Percentiles rank a stretch among this genome's conserved stretches.
Evolutionary conservation across 192 early-diverging fungal species (phyloP).

Genomic region (Lunasporangiospora selenospora): DNA sequence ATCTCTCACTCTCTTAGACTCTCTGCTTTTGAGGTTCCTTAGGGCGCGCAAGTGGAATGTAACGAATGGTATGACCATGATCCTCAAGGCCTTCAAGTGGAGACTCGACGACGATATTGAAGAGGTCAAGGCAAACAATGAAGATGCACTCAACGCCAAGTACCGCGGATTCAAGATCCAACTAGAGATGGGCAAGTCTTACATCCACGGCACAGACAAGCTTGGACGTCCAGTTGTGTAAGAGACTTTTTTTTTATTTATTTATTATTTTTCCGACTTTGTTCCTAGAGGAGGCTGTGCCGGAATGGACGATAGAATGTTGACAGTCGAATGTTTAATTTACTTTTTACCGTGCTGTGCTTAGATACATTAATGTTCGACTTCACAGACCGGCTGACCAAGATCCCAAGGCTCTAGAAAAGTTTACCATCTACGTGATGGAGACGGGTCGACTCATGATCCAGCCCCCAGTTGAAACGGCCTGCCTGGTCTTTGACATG

Average conservation of each 20-base stretch:
- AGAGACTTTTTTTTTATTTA: conserved; percentile 14
- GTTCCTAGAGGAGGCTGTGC: background rate
- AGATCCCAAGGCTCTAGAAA: conserved; percentile 67
- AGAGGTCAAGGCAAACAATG: conserved; percentile 48
- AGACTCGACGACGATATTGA: conserved; percentile 66
- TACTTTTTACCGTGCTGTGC: background rate
- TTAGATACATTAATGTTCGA: conserved; percentile 60
- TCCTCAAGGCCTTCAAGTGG: conserved; percentile 78
- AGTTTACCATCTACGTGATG: conserved; percentile 78
- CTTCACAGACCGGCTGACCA: conserved; percentile 64
- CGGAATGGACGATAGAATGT: background rate
- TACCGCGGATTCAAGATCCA: conserved; percentile 40
- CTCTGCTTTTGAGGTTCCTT: conserved; percentile 80
- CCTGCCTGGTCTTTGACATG: conserved; percentile 53
- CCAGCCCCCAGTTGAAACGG: conserved; percentile 69
- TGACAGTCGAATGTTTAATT: background rate
- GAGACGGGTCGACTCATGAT: conserved; percentile 73
- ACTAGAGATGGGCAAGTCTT: conserved; percentile 58
- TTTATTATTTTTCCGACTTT: conserved; percentile 2
- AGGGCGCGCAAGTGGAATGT: conserved; percentile 93
- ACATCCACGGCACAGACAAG: conserved; percentile 58
- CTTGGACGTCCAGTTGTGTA: conserved; percentile 58
- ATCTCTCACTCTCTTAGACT: conserved; percentile 51
- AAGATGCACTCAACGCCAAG: conserved; percentile 39
- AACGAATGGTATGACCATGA: conserved; percentile 76